Evolutionary conservation across 2,329 filamentous ascomycete species (phyloP).

Genomic region (Neofusicoccum parvum): DNA sequence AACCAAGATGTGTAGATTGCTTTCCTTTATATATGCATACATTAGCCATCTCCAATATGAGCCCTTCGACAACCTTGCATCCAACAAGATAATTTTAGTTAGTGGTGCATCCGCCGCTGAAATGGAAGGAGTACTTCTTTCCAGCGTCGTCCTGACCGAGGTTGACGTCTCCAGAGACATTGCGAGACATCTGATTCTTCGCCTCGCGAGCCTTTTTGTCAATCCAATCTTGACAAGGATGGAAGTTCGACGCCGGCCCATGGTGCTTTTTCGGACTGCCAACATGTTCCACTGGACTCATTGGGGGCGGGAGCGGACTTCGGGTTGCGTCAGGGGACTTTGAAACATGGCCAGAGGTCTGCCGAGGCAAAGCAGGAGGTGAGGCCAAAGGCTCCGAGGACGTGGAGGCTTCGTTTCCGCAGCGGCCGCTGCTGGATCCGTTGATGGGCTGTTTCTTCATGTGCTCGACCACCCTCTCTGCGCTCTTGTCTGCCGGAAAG

Average conservation of each 20-base stretch:
- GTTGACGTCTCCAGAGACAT: neutral
- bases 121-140: conserved; percentile 6
- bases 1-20: neutral
- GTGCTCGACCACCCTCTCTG: conserved; percentile 40
- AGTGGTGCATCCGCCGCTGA: neutral
- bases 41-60: neutral
- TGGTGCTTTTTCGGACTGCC: neutral
- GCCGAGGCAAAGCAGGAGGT: too few relatives aligned
- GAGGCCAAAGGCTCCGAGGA: neutral
- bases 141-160: neutral
- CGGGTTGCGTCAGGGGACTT: too few relatives aligned
- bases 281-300: too few relatives aligned
- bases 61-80: neutral
- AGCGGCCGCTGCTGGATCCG: neutral
- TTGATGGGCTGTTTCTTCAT: conserved; percentile 11
- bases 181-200: neutral
- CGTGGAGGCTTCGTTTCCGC: neutral
- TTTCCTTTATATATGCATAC: neutral
- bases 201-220: neutral
- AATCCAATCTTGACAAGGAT: neutral
- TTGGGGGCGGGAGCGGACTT: too few relatives aligned
- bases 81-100: neutral
- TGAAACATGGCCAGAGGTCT: too few relatives aligned
- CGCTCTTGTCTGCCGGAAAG: conserved; percentile 45
- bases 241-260: neutral